Conservation (phyloP, 352 stramenopile species). For the Phytophthora chlamydospora region DNA sequence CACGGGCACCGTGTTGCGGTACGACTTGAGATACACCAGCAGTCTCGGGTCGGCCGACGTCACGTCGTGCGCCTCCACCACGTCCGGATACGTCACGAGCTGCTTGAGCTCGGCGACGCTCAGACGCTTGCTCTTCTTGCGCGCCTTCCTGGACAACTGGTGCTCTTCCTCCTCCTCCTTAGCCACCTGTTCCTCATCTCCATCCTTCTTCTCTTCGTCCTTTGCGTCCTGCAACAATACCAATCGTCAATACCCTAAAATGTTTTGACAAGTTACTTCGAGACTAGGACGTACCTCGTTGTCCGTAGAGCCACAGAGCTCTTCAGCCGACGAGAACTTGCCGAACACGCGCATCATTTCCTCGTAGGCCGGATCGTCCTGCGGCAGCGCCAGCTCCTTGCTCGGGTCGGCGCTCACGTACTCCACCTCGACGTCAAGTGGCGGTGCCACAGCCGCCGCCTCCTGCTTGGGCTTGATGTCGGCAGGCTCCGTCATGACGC, state of each 20-base stretch:
- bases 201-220: constrained; percentile 34
- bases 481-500: constrained; percentile 10
- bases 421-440: constrained; percentile 71
- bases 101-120: constrained; percentile 97
- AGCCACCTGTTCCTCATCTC: constrained; percentile 25
- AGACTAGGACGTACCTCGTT: constrained; percentile 42
- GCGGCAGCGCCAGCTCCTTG: constrained; percentile 61
- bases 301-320: constrained; percentile 66
- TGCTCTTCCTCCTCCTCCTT: constrained; percentile 50
- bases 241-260: constrained; percentile 2
- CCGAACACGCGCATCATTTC: constrained; percentile 91
- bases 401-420: constrained; percentile 83
- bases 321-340: constrained; percentile 84
- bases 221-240: constrained; percentile 32
- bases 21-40: constrained; percentile 96
- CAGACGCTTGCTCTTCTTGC: constrained; percentile 93
- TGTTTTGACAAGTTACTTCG: constrained; percentile 2
- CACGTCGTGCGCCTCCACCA: constrained; percentile 98
- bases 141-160: constrained; percentile 90
- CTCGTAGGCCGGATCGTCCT: constrained; percentile 74
- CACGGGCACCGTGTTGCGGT: constrained; percentile 96
- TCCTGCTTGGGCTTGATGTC: constrained; percentile 2
- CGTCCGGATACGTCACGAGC: constrained; percentile 91
- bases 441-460: neutral
- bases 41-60: constrained; percentile 95